Evolutionary conservation across 345 rosid genomes (phyloP), one percentile per base, ranked within the genome.

Genomic region (Brassica juncea): DNA sequence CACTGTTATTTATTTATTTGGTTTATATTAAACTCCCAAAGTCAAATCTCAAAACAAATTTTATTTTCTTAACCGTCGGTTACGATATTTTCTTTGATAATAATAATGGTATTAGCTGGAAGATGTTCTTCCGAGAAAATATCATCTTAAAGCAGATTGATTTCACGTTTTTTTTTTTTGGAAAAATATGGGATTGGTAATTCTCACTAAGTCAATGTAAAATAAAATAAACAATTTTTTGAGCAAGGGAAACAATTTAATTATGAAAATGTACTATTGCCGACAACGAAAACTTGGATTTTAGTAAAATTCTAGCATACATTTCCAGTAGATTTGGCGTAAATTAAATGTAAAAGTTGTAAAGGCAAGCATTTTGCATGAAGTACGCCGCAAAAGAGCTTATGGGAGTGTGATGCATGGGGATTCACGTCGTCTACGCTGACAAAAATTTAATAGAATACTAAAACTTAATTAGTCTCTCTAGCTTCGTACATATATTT

Each of bases 351-450:
- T 37, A 72, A 44, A 44, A 2, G 8, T 28, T 78, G 4, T 66
- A 8, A 73, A 71, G 21, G 70, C 16, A 35, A 32, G 52, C 74
- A 67, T 15, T 59, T 61, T 52, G 88, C 87, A 78, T 84, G 72
- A 81, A 85, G 89, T 85, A 74, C 89, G 88, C 87, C 87, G 87
- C 85, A 82, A 88, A 80, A 61, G 79, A 82, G 71, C 71, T 37
- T 19, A 37, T 5, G 59, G 34, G 31, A 67, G 57, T 70, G 68
- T 70, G 82, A 74, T 82, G 80, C 84, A 66, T 82, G 30, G 82
- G 39, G 69, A 14, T 80, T 27, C 49, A 82, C 80, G 54, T 60
- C 71, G 74, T 42, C 28, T 39, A 47, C 66, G 39, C 72, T 82
- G 72, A 72, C 77, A 55, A 54, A 57, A 63, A 66, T 70, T 61